Conservation (phyloP, 805 yeast genomes). For the Candida wancherniae region DNA sequence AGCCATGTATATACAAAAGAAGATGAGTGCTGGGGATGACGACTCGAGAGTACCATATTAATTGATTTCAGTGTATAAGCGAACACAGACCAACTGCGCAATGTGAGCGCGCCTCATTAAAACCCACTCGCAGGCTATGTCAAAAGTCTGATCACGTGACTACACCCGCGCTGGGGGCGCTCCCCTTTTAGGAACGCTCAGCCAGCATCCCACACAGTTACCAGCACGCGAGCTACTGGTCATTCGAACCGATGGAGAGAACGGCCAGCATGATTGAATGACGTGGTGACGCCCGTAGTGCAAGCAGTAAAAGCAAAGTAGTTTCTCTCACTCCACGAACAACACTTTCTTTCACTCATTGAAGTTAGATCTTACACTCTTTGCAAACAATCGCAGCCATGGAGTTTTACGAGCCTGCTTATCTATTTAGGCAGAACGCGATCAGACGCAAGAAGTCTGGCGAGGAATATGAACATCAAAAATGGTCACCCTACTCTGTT, state of each 20-base stretch:
- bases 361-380: too few species aligned
- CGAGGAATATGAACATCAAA: not conserved
- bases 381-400: constrained; percentile 10
- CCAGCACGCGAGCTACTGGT: constrained; percentile 3
- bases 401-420: constrained; percentile 36
- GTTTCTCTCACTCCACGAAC: too few species aligned
- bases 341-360: not conserved
- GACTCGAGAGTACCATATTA: too few species aligned
- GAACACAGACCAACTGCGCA: too few species aligned
- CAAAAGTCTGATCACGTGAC: too few species aligned
- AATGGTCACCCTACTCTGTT: too few species aligned
- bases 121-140: too few species aligned
- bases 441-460: constrained; percentile 15
- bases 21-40: constrained; percentile 43
- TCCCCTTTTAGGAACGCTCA: constrained; percentile 1
- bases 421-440: constrained; percentile 40
- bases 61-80: too few species aligned
- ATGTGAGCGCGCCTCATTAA: too few species aligned
- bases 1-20: constrained; percentile 94
- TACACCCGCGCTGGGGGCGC: too few species aligned
- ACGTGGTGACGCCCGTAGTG: too few species aligned
- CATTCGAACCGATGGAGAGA: not conserved
- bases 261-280: constrained; percentile 4
- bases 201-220: constrained; percentile 1
- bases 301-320: too few species aligned